Evolutionary conservation across 2,329 filamentous ascomycete species (phyloP), one percentile per base, ranked within the genome.

Genomic region (Colletotrichum nymphaeae): DNA sequence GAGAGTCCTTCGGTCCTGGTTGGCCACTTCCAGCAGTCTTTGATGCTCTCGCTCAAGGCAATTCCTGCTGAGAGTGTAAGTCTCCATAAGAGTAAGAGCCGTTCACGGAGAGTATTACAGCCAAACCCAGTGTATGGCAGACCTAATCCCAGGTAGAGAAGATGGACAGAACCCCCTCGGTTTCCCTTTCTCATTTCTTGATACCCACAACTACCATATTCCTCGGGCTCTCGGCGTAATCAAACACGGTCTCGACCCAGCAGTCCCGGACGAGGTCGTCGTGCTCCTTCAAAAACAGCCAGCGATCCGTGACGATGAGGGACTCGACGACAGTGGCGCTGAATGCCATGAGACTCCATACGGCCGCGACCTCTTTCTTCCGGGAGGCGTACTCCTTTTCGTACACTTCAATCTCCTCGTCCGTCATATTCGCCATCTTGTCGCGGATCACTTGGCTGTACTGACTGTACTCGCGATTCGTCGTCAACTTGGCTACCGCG

Each of bases 321-420:
- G 95, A 94, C 85, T 99, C 97, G 2, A 97, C 92, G 4, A 98
- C 93, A 24, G 91, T 91, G 3, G 96, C 95, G 81, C 95, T 97
- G 78, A 98, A 98, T 1, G 97, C 95, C 96, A 99, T 99, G 78
- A 99, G 82, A 77, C 91, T 95, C 97, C 97, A 99, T 72, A 97
- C 90, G 8, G 97, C 89, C 79, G 93, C 95, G 52, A 99, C 84
- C 79, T 98, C 93, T 77, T 95, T 93, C 84, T 93, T 94, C 67
- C 93, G 87, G 52, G 87, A 86, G 35, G 81, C 81, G 82, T 93
- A 98, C 55, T 83, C 80, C 11, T 80, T 78, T 78, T 94, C 93
- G 80, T 98, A 99, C 16, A 77, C 82, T 11, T 88, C 86, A 60
- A 98, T 92, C 75, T 95, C 92, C 52, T 92, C 92, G 76, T 97